Evolutionary conservation across 2,329 filamentous ascomycete genomes (phyloP).

Genomic region (Fusarium austroafricanum): DNA sequence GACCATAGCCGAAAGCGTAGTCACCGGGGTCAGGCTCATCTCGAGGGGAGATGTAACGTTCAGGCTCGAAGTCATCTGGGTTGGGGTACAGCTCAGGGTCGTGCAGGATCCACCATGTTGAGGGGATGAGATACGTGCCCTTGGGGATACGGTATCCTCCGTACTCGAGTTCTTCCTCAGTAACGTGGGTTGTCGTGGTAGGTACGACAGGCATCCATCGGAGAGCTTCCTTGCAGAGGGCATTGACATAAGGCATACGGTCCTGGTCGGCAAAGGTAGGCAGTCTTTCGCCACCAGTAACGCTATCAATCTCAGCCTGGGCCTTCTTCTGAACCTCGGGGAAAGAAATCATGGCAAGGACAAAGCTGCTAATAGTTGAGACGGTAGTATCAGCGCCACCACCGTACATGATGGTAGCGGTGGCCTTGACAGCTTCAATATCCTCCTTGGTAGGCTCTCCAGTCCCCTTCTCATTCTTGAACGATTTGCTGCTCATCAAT

Average conservation of each 20-base stretch:
- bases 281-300: conserved; percentile 47
- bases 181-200: conserved; percentile 54
- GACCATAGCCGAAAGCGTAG: conserved; percentile 51
- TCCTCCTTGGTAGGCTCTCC: conserved; percentile 27
- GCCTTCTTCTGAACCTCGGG: conserved; percentile 42
- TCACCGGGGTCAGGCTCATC: conserved; percentile 49
- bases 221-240: conserved; percentile 47
- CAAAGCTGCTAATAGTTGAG: conserved; percentile 39
- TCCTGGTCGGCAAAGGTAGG: conserved; percentile 46
- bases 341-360: conserved; percentile 44
- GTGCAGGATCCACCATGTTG: conserved; percentile 55
- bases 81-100: conserved; percentile 73
- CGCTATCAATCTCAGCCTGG: conserved; percentile 45
- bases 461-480: conserved; percentile 6
- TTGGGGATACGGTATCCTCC: conserved; percentile 47
- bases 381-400: conserved; percentile 49
- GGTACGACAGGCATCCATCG: conserved; percentile 51
- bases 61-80: conserved; percentile 49
- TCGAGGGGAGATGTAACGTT: conserved; percentile 47
- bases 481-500: conserved; percentile 37
- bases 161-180: conserved; percentile 48
- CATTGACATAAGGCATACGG: conserved; percentile 48
- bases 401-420: conserved; percentile 46
- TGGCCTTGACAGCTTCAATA: conserved; percentile 42
- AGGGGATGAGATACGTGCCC: conserved; percentile 41